Base-by-base conservation (phyloP, 2,329 filamentous ascomycete genomes). In the Pestalotiopsis sp. region DNA sequence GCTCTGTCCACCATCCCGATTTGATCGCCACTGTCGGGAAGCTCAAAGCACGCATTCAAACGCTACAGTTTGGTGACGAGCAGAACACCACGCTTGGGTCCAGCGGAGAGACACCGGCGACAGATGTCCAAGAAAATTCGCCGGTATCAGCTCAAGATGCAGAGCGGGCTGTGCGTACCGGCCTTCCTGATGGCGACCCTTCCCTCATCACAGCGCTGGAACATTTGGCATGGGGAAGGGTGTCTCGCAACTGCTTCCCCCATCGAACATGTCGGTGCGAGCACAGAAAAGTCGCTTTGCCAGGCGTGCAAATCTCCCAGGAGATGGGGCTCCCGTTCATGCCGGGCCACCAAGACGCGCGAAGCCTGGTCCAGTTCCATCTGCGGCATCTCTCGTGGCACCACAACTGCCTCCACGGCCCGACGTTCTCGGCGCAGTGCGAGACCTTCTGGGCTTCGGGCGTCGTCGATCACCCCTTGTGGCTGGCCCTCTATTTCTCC, bases 331-430 rank as follows among this genome's bases (percentile, higher is more conserved):
- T 38, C 14, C 31, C 20, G 23, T 36, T 17, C 27, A 12, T 63
- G 6, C 60, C 60, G 4, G 31, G 38, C 38, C 14, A 25, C 27
- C 23, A 63, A 14, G 27, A 38, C 38, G 60, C 60, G 3, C 23
- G 31, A 25, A 63, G 31, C n/a, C 27, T 63, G 23, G 27, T 63
- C 14, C 27, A 63, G 17, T 63, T 63, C 31, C 60, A 63, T 63
- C 60, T 63, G n/a, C 60, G n/a, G 4, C 36, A 63, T 23, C 31
- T 63, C n/a, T 27, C 60, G 31, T 63, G 60, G 60, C 60, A 63
- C 39, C 60, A 63, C 60, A 45, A 45, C 27, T 63, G 60, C 36
- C 38, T 63, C 17, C 60, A 63, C 27, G 60, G 60, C 12, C 60
- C 60, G 13, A 63, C 60, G 17, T 63, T 63, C n/a, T 41, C 27